Evolutionary conservation across 768 basidiomycete genomes (phyloP), one percentile per base, ranked within the genome.

Genomic region (Hortiboletus flavorubellus): DNA sequence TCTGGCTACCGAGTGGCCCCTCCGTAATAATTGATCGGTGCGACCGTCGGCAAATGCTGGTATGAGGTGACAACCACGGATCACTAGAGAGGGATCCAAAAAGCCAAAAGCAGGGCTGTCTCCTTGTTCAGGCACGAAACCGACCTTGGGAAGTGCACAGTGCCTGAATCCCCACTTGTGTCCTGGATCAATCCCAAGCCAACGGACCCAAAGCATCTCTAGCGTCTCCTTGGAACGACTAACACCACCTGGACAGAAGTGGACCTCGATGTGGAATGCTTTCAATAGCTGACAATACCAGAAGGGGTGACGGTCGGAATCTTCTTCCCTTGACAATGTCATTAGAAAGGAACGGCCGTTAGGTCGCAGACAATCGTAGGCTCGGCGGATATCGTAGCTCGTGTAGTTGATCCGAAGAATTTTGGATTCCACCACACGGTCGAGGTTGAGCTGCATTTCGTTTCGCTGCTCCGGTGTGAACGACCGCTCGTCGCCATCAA

Each of bases 121-220:
- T 33, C 16, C 31, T 5, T 46, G 31, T 47, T 50, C 42, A 21
- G 54, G 48, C 4, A 55, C 15, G 16, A 49, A 49, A 5, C 48
- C 18, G 5, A 55, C 23, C 35, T 50, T 55, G 2, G 48, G 42
- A 8, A 49, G 46, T 3, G 8, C 3, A 21, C 42, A 9, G 10
- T 33, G 15, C 26, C 2, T 21, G 41, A 55, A 45, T 1, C 42
- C 42, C 54, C 54, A 54, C 14, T 18, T 37, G 7, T 42, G n/a
- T 8, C 40, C 41, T 21, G 40, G 40, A 11, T 49, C 37, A 9
- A 55, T 26, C 1, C 54, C 48, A 7, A 55, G 16, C 54, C 54
- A 55, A 42, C 16, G 14, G 21, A 54, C 49, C 55, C 50, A 56
- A 1, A 52, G 37, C 5, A 55, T 48, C 11, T 55, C 43, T 12